Percentiles rank a stretch among this genome's conserved stretches.
These are phyloP conservation scores for Xylariaceae sp. DNA, from an alignment of 2,329 filamentous ascomycete genomes.

Conservation along the genomic window DNA sequence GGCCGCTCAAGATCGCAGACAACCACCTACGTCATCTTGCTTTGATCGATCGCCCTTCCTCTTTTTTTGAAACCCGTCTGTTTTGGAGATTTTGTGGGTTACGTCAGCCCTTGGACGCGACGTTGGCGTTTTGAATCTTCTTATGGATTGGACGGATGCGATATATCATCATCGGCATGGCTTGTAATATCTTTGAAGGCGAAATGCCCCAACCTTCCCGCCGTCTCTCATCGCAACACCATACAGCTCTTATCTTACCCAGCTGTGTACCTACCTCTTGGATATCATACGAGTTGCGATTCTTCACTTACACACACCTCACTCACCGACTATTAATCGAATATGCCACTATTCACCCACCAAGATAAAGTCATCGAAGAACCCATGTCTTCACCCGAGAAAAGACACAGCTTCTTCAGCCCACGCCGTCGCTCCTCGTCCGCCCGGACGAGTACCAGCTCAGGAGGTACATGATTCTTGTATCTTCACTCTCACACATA, in stretches of 20 bases:
- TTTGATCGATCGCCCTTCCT: too few species aligned
- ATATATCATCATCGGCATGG: too few species aligned
- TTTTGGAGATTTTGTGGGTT: too few species aligned
- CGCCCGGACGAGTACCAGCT: constrained; percentile 26
- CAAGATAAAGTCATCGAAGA: constrained; percentile 29
- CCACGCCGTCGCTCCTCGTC: constrained; percentile 34
- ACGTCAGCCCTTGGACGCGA: too few species aligned
- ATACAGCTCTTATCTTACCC: neutral
- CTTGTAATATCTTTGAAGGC: too few species aligned
- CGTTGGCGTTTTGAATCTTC: too few species aligned
- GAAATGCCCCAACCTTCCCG: neutral
- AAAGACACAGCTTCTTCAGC: constrained; percentile 38
- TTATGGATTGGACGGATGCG: too few species aligned
- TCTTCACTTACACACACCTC: neutral
- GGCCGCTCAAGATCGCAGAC: neutral
- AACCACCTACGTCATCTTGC: constrained; percentile 26
- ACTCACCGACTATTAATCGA: constrained; percentile 6
- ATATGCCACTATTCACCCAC: constrained; percentile 33
- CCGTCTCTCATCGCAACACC: neutral
- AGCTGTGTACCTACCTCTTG: neutral
- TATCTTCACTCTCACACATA: neutral
- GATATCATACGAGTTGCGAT: neutral
- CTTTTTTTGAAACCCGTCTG: too few species aligned
- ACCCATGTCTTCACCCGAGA: constrained; percentile 38
- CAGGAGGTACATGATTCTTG: constrained; percentile 18